Evolutionary conservation across 768 basidiomycete species (phyloP).

Genomic region (Mycena rebaudengoi): DNA sequence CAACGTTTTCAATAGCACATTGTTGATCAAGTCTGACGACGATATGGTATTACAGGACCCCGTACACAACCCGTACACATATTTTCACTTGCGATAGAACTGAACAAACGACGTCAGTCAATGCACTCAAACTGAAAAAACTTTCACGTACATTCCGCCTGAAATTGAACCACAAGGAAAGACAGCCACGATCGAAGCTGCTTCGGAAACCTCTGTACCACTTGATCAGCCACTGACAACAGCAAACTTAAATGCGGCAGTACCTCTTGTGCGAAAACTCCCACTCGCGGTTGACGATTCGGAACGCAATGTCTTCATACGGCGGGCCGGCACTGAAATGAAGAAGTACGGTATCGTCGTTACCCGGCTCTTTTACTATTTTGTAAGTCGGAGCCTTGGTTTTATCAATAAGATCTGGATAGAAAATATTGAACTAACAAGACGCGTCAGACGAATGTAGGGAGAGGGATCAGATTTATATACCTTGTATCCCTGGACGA

Average conservation of each 20-base stretch:
- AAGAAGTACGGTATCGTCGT: constrained; percentile 93
- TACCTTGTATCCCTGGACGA: constrained; percentile 98
- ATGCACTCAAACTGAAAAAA: constrained; percentile 15
- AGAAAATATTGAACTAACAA: constrained; percentile 92
- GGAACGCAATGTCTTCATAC: constrained; percentile 98
- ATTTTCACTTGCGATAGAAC: constrained; percentile 82
- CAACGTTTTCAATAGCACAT: too few species aligned
- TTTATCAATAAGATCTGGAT: constrained; percentile 99
- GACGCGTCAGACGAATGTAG: constrained; percentile 14
- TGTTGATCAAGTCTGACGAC: too few species aligned
- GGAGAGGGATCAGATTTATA: constrained; percentile 23
- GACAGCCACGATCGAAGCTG: constrained; percentile 95
- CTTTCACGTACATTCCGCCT: constrained; percentile 81
- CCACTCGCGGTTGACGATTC: constrained; percentile 98
- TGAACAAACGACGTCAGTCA: constrained; percentile 38
- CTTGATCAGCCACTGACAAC: not conserved
- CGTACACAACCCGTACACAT: too few species aligned
- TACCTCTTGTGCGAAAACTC: constrained; percentile 97
- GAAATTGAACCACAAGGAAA: constrained; percentile 97
- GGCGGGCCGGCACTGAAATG: constrained; percentile 97
- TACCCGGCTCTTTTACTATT: constrained; percentile 92
- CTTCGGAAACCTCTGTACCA: constrained; percentile 87
- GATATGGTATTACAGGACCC: too few species aligned
- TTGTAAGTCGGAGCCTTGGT: constrained; percentile 97
- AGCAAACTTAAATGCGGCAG: constrained; percentile 16